Evolutionary conservation across 805 yeast genomes (phyloP).

Genomic region (Maudiozyma pseudohumilis): DNA sequence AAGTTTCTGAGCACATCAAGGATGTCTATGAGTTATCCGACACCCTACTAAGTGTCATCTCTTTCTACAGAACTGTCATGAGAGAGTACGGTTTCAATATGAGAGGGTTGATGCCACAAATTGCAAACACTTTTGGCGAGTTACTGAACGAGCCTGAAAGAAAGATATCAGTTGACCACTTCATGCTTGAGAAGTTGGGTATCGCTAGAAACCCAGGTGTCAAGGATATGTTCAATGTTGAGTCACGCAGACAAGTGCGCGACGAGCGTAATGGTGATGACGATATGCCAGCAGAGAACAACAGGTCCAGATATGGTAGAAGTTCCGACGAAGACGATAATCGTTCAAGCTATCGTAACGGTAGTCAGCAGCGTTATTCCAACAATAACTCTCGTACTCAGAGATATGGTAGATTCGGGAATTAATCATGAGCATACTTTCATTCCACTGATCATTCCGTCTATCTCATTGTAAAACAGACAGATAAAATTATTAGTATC

Average conservation of each 20-base stretch:
- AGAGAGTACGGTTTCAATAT: slow-evolving; percentile 27
- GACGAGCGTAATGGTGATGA: background rate
- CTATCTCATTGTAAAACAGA: no score
- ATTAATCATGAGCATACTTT: background rate
- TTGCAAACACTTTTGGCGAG: slow-evolving; percentile 20
- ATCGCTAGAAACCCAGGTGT: slow-evolving; percentile 15
- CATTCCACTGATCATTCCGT: no score
- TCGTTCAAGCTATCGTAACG: background rate
- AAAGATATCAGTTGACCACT: slow-evolving; percentile 16
- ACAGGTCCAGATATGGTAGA: slow-evolving; percentile 1
- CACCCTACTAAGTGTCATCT: slow-evolving; percentile 29
- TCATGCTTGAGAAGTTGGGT: slow-evolving; percentile 17
- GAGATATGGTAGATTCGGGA: background rate
- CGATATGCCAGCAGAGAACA: background rate
- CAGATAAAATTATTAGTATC: no score
- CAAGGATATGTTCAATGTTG: slow-evolving; percentile 16
- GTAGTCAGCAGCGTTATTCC: slow-evolving; percentile 1
- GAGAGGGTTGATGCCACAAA: slow-evolving; percentile 12
- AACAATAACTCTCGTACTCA: background rate
- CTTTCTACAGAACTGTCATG: slow-evolving; percentile 29
- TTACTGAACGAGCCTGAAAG: slow-evolving; percentile 16
- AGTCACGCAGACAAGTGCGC: background rate
- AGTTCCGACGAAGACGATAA: background rate
- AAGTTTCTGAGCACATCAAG: slow-evolving; percentile 17
- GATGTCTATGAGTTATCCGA: slow-evolving; percentile 22